phyloP scores from a whole-genome alignment of 805 yeast genomes.

The Candida peoriensis region DNA sequence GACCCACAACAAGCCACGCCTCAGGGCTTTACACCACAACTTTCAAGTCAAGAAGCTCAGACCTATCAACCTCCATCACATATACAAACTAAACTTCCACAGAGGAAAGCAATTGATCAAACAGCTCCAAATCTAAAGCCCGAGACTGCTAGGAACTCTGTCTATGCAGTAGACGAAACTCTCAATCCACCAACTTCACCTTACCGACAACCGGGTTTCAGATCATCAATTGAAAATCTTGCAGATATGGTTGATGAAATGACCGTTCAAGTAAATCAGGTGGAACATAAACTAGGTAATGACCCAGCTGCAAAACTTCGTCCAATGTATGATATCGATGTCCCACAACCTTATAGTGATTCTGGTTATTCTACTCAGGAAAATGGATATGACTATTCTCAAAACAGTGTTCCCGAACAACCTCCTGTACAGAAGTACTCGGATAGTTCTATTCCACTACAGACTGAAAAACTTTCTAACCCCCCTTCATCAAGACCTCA shows the following conservation, averaged over 20 bases:
- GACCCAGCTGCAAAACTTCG: constrained; percentile 1
- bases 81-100: no score
- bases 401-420: no score
- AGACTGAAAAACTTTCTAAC: neutral
- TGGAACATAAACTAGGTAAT: constrained; percentile 16
- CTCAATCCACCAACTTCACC: constrained; percentile 1
- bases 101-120: neutral
- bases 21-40: neutral
- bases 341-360: no score
- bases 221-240: constrained; percentile 26
- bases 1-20: no score
- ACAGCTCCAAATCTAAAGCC: neutral
- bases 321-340: neutral
- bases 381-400: no score
- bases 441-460: neutral
- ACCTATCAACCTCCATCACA: no score
- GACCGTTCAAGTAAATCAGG: constrained; percentile 22
- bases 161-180: neutral
- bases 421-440: no score
- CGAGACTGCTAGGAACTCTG: no score
- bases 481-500: neutral
- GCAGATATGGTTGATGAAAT: constrained; percentile 32
- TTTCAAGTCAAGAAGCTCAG: neutral
- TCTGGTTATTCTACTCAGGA: no score
- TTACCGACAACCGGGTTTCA: neutral